Percentiles rank a stretch among this genome's conserved stretches.
phyloP scores from a whole-genome alignment of 495 filamentous ascomycete species.

The Jackrogersella multiformis region DNA sequence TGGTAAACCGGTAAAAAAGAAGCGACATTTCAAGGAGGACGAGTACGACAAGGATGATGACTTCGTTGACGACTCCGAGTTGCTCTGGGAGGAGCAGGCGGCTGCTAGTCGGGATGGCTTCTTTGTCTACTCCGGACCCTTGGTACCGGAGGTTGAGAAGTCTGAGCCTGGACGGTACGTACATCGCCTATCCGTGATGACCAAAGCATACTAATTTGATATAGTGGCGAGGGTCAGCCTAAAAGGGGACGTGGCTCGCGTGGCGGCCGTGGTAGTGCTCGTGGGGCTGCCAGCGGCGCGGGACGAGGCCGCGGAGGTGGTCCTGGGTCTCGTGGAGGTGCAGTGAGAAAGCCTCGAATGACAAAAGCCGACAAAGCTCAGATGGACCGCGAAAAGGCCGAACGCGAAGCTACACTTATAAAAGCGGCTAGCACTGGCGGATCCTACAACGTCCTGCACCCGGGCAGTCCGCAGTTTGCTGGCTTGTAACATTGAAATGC shows the following conservation, averaged over 20 bases:
- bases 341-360: slow-evolving; percentile 78
- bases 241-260: slow-evolving; percentile 75
- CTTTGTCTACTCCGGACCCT: slow-evolving; percentile 86
- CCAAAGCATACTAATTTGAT: slow-evolving; percentile 45
- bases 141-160: slow-evolving; percentile 89
- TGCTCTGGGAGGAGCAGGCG: slow-evolving; percentile 95
- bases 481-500: slow-evolving; percentile 40
- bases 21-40: slow-evolving; percentile 88
- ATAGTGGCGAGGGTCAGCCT: slow-evolving; percentile 77
- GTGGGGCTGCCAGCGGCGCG: slow-evolving; percentile 62
- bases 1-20: slow-evolving; percentile 71
- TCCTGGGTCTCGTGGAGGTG: slow-evolving; percentile 80
- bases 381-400: slow-evolving; percentile 66
- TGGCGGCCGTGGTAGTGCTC: slow-evolving; percentile 63
- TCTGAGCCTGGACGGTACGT: slow-evolving; percentile 69
- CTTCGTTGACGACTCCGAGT: slow-evolving; percentile 95
- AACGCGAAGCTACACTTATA: slow-evolving; percentile 49
- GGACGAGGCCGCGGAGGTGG: slow-evolving; percentile 68
- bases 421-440: slow-evolving; percentile 25
- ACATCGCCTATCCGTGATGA: slow-evolving; percentile 47
- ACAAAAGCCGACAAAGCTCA: slow-evolving; percentile 84
- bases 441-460: slow-evolving; percentile 46
- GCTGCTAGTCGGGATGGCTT: slow-evolving; percentile 92
- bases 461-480: slow-evolving; percentile 44
- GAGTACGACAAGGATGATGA: slow-evolving; percentile 97